Evolutionary conservation across 1,284 basidiomycete species (phyloP), one percentile per base, ranked within the genome.

Genomic region (Leccinum insigne): DNA sequence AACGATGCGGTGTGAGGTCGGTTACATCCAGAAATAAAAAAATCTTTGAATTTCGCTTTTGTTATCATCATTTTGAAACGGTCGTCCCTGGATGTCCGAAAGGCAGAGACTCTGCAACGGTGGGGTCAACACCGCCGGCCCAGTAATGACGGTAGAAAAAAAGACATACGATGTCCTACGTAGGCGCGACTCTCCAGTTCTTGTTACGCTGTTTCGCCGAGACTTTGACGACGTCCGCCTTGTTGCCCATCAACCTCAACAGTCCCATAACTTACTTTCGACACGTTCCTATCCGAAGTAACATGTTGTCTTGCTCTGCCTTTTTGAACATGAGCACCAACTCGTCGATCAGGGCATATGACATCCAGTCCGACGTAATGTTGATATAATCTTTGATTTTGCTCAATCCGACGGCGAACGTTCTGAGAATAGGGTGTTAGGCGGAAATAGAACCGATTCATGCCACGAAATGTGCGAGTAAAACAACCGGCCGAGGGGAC

Each of bases 321-420:
- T 85, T 85, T 69, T 98, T 99, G 65, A 99, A 80, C 54, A 99
- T 99, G 65, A 99, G 82, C 69, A 99, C 98, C 42, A 99, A 85
- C 81, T 99, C 98, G 80, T 99, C 98, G 75, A 99, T 99, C 66
- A 99, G 88, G 16, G 98, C 98, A 73, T 13, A 32, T 32, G 96
- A 99, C 72, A 99, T 99, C 98, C 98, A 99, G 80, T 99, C 98
- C 4, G 96, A 97, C 0, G 98, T 99, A 70, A 99, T 97, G 69
- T 89, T 93, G 80, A 99, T 99, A 81, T 99, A 99, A 82, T 99
- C 98, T 77, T 98, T 98, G 69, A 99, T 2, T 91, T 78, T 32
- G 32, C 32, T 32, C 4, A 32, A 32, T 32, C 32, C 32, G 32
- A 32, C 32, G 32, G 4, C 32, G 32, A 32, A 32, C 32, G 32